phyloP scores from a whole-genome alignment of 163 green algal species.

The Scenedesmus sp. region DNA sequence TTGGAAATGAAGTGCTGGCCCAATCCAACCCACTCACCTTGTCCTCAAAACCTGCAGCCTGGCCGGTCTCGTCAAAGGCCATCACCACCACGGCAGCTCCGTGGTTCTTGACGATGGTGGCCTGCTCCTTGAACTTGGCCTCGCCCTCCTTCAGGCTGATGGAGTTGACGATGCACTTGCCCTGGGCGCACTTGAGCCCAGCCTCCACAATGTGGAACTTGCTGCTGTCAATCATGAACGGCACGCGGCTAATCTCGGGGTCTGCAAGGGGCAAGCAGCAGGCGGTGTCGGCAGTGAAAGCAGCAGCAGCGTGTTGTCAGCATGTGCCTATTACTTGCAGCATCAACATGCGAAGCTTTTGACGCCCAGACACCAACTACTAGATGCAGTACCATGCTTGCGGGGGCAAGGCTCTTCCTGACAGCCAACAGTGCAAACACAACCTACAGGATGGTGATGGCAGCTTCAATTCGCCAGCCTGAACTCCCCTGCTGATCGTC shows the following conservation, averaged over 20 bases:
- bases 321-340: no score
- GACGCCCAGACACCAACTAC: no score
- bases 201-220: conserved; percentile 99
- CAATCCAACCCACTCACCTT: conserved; percentile 88
- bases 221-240: conserved; percentile 99
- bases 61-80: conserved; percentile 98
- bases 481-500: no score
- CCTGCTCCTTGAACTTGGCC: conserved; percentile 91
- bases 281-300: not conserved
- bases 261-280: conserved; percentile 67
- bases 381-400: no score
- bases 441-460: no score
- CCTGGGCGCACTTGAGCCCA: conserved; percentile 97
- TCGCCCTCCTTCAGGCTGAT: conserved; percentile 99
- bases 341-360: no score
- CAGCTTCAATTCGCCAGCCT: no score
- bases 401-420: no score
- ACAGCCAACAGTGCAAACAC: no score
- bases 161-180: conserved; percentile 99
- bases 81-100: conserved; percentile 98
- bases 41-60: conserved; percentile 90
- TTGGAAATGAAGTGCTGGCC: no score
- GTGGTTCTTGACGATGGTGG: conserved; percentile 89
- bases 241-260: conserved; percentile 93
- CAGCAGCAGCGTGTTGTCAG: not conserved